Conservation (phyloP, 768 basidiomycete species). For the Trichaptum fuscoviolaceum region DNA sequence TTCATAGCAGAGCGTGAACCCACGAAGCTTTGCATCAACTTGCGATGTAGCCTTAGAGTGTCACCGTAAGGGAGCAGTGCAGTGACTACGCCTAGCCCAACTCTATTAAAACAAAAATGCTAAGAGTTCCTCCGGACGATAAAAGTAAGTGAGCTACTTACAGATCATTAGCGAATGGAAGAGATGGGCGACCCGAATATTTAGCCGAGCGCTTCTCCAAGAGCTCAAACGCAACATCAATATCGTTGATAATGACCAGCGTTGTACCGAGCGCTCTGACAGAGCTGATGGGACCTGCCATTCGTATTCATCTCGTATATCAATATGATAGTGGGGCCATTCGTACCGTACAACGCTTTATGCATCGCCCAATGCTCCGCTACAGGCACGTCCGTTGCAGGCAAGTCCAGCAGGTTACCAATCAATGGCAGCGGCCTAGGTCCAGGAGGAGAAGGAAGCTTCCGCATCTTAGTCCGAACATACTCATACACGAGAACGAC, state of each 20-base stretch:
- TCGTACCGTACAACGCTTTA: not conserved
- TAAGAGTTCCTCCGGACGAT: too few species aligned
- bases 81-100: not conserved
- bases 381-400: not conserved
- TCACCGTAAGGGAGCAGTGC: constrained; percentile 64
- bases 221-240: constrained; percentile 53
- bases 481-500: not conserved
- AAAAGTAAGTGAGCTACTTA: constrained; percentile 35
- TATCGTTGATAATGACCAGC: constrained; percentile 38
- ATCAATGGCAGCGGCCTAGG: constrained; percentile 17
- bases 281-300: not conserved
- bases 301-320: not conserved
- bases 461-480: not conserved
- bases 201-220: constrained; percentile 66
- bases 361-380: not conserved
- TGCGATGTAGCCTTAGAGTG: constrained; percentile 57
- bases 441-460: constrained; percentile 16
- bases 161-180: constrained; percentile 69
- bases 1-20: constrained; percentile 43
- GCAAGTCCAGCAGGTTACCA: constrained; percentile 20
- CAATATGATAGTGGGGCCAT: not conserved
- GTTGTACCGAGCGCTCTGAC: not conserved
- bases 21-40: constrained; percentile 60
- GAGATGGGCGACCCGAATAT: constrained; percentile 67
- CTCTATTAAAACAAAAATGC: too few species aligned